Evolutionary conservation across 192 early-diverging fungal species (phyloP), one percentile per base, ranked within the genome.

Genomic region (Coemansia sp.): DNA sequence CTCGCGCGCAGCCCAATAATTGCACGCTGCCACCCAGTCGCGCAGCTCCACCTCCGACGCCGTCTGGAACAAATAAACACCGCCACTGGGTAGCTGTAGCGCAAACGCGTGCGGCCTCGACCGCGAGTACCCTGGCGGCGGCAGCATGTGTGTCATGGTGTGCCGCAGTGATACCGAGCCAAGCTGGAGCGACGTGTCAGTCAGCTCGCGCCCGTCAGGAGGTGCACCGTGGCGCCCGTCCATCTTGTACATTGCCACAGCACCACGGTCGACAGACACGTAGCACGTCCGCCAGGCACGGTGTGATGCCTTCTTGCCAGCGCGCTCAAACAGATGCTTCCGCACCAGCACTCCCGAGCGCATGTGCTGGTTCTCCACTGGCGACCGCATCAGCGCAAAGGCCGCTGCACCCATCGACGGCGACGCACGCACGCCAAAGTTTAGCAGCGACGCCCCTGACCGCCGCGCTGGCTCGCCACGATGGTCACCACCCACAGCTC

Each of bases 1-100:
- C 52, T 88, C 89, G 25, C 94, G 74, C 14, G 95, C 93, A 1
- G 95, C 94, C 95, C 95, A 98, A 69, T 91, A 94, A 76, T 97
- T 98, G 67, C 95, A 92, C 5, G 90, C 91, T 0, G 86, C 68
- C 0, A 92, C 91, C 96, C 96, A 98, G 59, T 88, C 89, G 29
- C 87, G 86, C 30, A 94, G 83, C 54, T 88, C 87, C 21, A 88
- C 86, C 60, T 86, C 84, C 3, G 82, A 87, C 8, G 78, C 74
- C 0, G 90, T 85, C 75, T 98, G 94, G 84, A 96, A 97, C n/a
- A 97, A 78, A 59, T 94, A 93, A 7, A 91, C 90, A n/a, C 88
- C 88, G 8, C 92, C 92, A 63, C 91, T 88, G 0, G 86, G 80
- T 42, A 94, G 80, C 63, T 91, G 90, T 36, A 98, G 70, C 19